Percentiles rank a stretch among this genome's conserved stretches.
Conservation (phyloP, 176 grass and related monocot species). For the Sorghum bicolor region Sorghum_bicolor_NCBIv3 NC_012871.2:7944001-7944500, state of each 20-base stretch:
- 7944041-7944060: conserved; percentile 80
- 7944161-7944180: conserved; percentile 54
- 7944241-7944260: conserved; percentile 96
- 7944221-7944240: conserved; percentile 69
- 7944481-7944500: neutral
- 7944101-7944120: conserved; percentile 63
- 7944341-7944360: neutral
- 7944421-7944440: conserved; percentile 10
- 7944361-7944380: neutral
- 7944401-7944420: conserved; percentile 12
- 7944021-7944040: conserved; percentile 70
- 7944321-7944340: conserved; percentile 35
- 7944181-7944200: conserved; percentile 77
- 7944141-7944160: conserved; percentile 62
- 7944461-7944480: conserved; percentile 19
- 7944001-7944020: conserved; percentile 73
- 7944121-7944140: conserved; percentile 54
- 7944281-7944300: conserved; percentile 90
- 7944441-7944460: neutral
- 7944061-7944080: conserved; percentile 85
- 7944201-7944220: conserved; percentile 68
- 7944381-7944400: conserved; percentile 5
- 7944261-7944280: conserved; percentile 91
- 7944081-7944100: conserved; percentile 71
- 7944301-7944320: conserved; percentile 18